Conservation (phyloP, 2,329 filamentous ascomycete species). For the Mycosphaerella arachidis region DNA sequence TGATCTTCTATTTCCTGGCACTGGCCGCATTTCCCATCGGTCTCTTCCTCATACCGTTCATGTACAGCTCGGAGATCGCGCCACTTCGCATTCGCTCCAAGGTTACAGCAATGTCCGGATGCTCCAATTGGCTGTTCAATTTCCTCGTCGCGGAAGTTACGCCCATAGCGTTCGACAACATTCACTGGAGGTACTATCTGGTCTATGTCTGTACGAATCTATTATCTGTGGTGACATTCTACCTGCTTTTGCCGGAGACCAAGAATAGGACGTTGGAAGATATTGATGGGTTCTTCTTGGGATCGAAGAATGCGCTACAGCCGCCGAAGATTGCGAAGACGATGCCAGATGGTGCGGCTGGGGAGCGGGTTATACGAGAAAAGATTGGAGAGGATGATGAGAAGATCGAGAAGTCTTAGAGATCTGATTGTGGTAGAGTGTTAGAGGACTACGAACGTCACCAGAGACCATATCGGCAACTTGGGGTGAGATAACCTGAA, state of each 20-base stretch:
- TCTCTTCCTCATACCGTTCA: conserved; percentile 30
- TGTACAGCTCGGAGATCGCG: conserved; percentile 34
- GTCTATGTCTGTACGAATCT: conserved; percentile 60
- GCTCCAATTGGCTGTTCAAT: conserved; percentile 60
- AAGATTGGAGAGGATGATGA: conserved; percentile 13
- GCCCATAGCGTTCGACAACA: conserved; percentile 54
- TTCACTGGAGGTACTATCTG: conserved; percentile 34
- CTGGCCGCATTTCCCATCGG: conserved; percentile 27
- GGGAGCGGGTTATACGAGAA: conserved; percentile 12
- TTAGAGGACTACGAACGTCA: too few relatives aligned
- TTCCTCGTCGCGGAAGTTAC: conserved; percentile 38
- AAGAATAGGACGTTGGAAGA: conserved; percentile 28
- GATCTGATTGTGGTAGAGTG: too few relatives aligned
- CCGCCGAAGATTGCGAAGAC: conserved; percentile 21
- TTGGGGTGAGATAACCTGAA: too few relatives aligned
- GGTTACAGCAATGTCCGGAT: conserved; percentile 38
- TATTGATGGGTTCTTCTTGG: conserved; percentile 29
- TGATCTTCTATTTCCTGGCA: conserved; percentile 28
- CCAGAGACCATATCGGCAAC: too few relatives aligned
- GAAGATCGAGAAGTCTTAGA: conserved; percentile 10
- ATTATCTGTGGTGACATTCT: conserved; percentile 46
- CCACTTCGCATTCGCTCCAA: conserved; percentile 28
- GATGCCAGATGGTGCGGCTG: conserved; percentile 20
- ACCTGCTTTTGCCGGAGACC: conserved; percentile 28
- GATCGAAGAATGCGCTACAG: conserved; percentile 19